Percentiles rank a stretch among this genome's conserved stretches.
Conservation (phyloP, 2,329 filamentous ascomycete genomes). For the Aspergillus awamori region DNA sequence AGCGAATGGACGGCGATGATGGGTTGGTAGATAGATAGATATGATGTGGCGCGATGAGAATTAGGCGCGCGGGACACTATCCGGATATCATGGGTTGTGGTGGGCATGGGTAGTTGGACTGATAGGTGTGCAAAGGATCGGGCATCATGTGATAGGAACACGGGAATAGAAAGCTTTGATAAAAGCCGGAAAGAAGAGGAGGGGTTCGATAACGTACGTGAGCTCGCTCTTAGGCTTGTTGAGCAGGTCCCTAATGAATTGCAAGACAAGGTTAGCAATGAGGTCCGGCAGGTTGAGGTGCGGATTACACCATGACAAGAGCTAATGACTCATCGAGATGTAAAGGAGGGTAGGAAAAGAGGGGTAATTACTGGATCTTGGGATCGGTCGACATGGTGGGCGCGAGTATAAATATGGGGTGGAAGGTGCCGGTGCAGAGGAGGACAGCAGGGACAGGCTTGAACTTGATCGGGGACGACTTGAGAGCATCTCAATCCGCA, state of each 20-base stretch:
- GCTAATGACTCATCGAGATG: conserved; percentile 23
- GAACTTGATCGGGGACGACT: background rate
- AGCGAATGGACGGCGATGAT: conserved; percentile 23
- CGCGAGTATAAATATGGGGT: conserved; percentile 18
- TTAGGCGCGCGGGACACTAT: background rate
- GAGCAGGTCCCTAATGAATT: conserved; percentile 71
- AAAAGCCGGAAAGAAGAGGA: conserved; percentile 13
- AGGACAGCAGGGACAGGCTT: background rate
- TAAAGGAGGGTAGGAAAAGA: conserved; percentile 17
- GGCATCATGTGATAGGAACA: conserved; percentile 10
- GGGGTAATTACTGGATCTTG: conserved; percentile 68
- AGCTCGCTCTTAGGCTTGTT: conserved; percentile 87
- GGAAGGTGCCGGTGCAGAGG: background rate
- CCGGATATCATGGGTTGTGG: background rate
- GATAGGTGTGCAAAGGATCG: background rate
- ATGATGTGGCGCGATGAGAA: conserved; percentile 6
- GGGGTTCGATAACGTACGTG: conserved; percentile 65
- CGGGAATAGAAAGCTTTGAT: background rate
- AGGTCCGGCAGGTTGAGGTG: conserved; percentile 8
- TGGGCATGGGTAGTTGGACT: background rate
- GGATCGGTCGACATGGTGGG: conserved; percentile 62
- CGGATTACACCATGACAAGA: conserved; percentile 14
- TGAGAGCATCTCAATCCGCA: conserved; percentile 1
- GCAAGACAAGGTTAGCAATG: conserved; percentile 34
- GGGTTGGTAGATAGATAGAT: conserved; percentile 18